These are phyloP conservation scores for Lycium ferocissimum DNA, from an alignment of 257 asterid genomes.

Conservation along the genomic window DNA sequence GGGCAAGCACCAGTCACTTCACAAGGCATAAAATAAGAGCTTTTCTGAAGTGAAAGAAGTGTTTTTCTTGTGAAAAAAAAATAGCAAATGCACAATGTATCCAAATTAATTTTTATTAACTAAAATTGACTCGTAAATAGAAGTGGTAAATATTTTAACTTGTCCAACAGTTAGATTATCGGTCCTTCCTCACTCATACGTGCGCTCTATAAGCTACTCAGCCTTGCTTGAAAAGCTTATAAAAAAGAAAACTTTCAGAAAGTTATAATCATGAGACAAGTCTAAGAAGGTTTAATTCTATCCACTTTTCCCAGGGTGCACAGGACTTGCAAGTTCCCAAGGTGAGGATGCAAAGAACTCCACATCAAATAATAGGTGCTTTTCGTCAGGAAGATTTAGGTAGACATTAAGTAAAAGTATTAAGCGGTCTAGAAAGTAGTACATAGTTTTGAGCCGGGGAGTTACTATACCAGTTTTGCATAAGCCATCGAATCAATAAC, in stretches of 20 bases:
- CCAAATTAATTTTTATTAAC: too few relatives aligned
- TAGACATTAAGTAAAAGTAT: background rate
- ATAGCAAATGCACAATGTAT: background rate
- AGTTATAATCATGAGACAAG: background rate
- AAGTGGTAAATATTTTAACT: background rate
- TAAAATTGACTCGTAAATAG: background rate
- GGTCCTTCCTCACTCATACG: background rate
- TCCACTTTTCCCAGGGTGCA: background rate
- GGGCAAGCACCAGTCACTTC: background rate
- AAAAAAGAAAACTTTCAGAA: background rate
- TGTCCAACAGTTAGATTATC: background rate
- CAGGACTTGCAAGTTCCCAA: background rate
- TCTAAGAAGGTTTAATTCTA: too few relatives aligned
- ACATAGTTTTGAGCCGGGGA: background rate
- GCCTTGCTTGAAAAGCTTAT: background rate
- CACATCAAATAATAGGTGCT: background rate
- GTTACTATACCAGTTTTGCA: constrained; percentile 76
- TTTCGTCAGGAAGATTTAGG: background rate
- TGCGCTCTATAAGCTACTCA: background rate
- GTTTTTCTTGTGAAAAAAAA: background rate
- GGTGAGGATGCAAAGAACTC: background rate
- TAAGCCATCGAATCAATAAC: constrained; percentile 94
- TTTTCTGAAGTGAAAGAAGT: background rate
- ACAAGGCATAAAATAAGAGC: background rate
- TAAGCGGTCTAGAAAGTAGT: background rate